Conservation (phyloP, 176 grass and related monocot genomes). For the Zea luxurians region DNA sequence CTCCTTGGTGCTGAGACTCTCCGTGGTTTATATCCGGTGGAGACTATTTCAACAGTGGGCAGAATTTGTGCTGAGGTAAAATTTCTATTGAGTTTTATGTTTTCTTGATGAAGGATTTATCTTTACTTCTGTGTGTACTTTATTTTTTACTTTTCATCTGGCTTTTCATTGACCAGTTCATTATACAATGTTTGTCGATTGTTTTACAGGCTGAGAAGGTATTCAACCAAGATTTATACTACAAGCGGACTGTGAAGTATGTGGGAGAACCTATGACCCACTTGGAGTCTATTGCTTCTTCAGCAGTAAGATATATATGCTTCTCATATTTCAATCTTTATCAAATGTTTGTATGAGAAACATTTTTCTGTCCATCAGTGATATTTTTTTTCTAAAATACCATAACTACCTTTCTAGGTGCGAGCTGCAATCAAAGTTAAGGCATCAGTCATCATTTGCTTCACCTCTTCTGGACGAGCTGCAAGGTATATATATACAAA, state of each 20-base stretch:
- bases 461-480: constrained; percentile 96
- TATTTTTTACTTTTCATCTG: neutral
- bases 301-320: constrained; percentile 57
- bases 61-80: constrained; percentile 96
- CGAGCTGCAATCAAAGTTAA: constrained; percentile 98
- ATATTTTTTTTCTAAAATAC: constrained; percentile 25
- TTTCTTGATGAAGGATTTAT: constrained; percentile 20
- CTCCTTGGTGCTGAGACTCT: constrained; percentile 98
- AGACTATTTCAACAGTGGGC: constrained; percentile 88
- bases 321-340: constrained; percentile 11
- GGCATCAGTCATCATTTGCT: constrained; percentile 94
- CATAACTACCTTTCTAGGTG: constrained; percentile 54
- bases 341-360: neutral
- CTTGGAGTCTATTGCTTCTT: constrained; percentile 97
- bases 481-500: constrained; percentile 69
- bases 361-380: neutral
- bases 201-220: constrained; percentile 92
- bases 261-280: constrained; percentile 98
- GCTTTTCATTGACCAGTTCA: constrained; percentile 4
- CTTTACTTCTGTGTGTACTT: neutral
- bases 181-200: neutral
- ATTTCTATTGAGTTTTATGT: constrained; percentile 1
- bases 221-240: constrained; percentile 98
- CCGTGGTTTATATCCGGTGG: constrained; percentile 92
- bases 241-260: constrained; percentile 91